These are phyloP conservation scores for Cryptosporidium xiaoi DNA, from an alignment of 169 alveolate genomes.

Conservation along the genomic window DNA sequence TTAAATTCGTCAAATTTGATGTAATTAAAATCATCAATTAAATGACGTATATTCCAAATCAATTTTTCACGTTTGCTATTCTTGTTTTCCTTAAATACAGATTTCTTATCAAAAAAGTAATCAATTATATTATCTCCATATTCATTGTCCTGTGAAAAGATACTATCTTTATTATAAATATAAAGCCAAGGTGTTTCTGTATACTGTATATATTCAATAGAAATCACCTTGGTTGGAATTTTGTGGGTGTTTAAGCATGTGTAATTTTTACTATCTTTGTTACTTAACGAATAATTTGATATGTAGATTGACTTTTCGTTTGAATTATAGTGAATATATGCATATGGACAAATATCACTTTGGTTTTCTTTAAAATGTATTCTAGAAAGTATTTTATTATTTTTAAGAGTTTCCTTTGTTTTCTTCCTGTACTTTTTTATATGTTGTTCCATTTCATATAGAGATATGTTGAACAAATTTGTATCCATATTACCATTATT, in stretches of 20 bases:
- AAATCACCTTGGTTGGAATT: constrained; percentile 28
- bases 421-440: neutral
- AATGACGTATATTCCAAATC: neutral
- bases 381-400: constrained; percentile 20
- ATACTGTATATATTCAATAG: constrained; percentile 45
- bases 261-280: no score
- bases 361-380: neutral
- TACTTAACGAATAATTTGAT: neutral
- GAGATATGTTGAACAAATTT: constrained; percentile 11
- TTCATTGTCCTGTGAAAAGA: neutral
- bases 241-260: neutral
- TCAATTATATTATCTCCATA: neutral
- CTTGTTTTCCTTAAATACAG: neutral
- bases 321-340: constrained; percentile 4
- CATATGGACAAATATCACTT: constrained; percentile 33
- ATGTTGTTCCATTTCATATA: constrained; percentile 51
- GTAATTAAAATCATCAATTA: constrained; percentile 12
- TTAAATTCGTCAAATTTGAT: neutral
- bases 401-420: neutral
- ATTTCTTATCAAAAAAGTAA: neutral
- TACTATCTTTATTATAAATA: neutral
- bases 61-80: neutral
- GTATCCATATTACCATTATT: neutral
- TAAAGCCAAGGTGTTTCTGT: constrained; percentile 17
- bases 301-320: constrained; percentile 11